phyloP scores from a whole-genome alignment of 805 yeast species.

The Candida ficus region DNA sequence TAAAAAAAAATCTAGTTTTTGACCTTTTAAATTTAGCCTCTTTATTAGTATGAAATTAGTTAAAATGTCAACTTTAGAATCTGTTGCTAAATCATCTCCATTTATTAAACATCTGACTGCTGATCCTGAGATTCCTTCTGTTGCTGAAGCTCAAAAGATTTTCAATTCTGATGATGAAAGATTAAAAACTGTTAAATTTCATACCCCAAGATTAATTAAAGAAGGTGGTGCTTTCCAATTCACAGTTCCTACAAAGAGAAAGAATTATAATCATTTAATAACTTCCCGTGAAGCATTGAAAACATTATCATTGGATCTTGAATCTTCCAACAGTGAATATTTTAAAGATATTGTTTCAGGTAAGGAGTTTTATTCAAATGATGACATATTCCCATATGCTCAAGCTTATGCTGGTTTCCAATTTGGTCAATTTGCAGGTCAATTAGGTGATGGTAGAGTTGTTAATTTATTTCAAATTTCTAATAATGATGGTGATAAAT shows the following conservation, averaged over 20 bases:
- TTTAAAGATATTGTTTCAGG: constrained; percentile 63
- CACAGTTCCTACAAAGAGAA: constrained; percentile 60
- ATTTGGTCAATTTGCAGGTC: constrained; percentile 96
- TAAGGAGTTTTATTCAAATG: constrained; percentile 35
- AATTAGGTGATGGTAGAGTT: constrained; percentile 93
- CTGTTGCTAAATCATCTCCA: constrained; percentile 11
- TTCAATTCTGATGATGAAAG: constrained; percentile 21
- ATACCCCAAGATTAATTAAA: constrained; percentile 45
- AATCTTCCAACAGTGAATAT: constrained; percentile 35
- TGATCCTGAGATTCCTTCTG: constrained; percentile 28
- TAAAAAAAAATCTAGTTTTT: too few species aligned
- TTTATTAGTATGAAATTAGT: background rate
- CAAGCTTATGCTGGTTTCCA: constrained; percentile 96
- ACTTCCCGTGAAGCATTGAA: constrained; percentile 55
- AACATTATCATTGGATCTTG: constrained; percentile 49
- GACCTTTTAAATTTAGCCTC: too few species aligned
- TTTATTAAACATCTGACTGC: constrained; percentile 14
- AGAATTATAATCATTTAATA: constrained; percentile 46
- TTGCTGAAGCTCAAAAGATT: constrained; percentile 25
- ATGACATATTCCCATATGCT: constrained; percentile 67
- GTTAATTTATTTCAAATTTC: constrained; percentile 70
- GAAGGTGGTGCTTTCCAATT: constrained; percentile 65
- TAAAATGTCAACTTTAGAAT: constrained; percentile 10
- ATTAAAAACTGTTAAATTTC: constrained; percentile 28
- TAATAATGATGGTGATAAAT: constrained; percentile 36